Base-by-base conservation (phyloP, 148 eudicot genomes). In the Rhododendron henanense region DNA sequence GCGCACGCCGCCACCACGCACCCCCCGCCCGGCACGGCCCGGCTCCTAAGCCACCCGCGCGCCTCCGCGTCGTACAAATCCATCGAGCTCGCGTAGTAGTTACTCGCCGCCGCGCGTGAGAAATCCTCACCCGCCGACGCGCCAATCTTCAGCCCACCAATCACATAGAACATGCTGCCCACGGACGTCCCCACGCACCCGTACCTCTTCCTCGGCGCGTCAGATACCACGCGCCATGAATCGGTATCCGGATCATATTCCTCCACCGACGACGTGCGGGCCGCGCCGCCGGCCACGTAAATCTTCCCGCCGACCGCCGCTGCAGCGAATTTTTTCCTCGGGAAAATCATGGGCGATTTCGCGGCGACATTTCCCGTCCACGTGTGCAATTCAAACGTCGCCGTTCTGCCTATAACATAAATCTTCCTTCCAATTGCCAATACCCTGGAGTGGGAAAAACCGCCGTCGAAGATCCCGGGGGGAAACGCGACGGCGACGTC, bases 1-100 rank as follows among this genome's bases (percentile, higher is more conserved):
- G 95, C 92, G 14, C 98, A 94, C 1, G 99, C 98, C 10, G 95
- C 99, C 87, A 95, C 98, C 50, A 95, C 94, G 79, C 99, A 96
- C 6, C 98, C 99, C 2, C 99, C 98, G 1, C 95, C 95, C 14
- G 98, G 99, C 1, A 96, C 93, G 0, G 87, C 85, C 5, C 95
- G 81, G 84, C 93, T 93, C 85, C 95, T 89, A 51, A 94, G 57
- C 98, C 98, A 96, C 69, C 57, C 87, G 44, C 92, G 67, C 14
- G 86, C 85, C 76, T n/a, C 92, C 83, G 88, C 93, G 51, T 94
- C 98, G 85, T 93, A 94, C 83, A 93, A 50, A 79, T 94, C 99
- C 96, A 96, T 94, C 7, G 99, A 94, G 88, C 98, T 92, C 0
- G 94, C 94, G 79, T 91, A 96, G 10, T 86, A 85, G 7, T 92